Conservation (phyloP, 2,329 filamentous ascomycete genomes). For the Ampelomyces quisqualis region DNA sequence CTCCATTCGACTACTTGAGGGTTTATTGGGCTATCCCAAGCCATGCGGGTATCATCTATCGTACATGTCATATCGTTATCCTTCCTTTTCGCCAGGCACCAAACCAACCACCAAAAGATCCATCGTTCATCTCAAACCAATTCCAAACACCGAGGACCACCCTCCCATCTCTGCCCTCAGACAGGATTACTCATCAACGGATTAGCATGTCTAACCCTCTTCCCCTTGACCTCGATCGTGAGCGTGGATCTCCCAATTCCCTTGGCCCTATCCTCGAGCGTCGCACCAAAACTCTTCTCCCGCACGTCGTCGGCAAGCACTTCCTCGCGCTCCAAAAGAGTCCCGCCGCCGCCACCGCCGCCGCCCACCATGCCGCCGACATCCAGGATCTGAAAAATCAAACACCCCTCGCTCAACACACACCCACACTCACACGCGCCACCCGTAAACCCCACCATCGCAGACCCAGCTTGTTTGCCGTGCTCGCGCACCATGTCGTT, state of each 20-base stretch:
- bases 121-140: too few species aligned
- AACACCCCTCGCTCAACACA: too few species aligned
- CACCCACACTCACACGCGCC: conserved; percentile 24
- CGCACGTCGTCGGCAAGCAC: conserved; percentile 9
- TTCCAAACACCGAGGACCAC: background rate
- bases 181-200: conserved; percentile 24
- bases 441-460: conserved; percentile 22
- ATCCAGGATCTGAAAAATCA: too few species aligned
- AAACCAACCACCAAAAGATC: too few species aligned
- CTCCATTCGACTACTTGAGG: too few species aligned
- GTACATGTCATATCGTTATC: too few species aligned
- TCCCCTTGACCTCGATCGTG: conserved; percentile 8
- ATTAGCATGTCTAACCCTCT: conserved; percentile 16
- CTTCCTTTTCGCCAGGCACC: too few species aligned
- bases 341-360: too few species aligned
- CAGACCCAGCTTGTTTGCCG: conserved; percentile 19
- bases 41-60: too few species aligned
- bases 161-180: background rate
- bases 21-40: too few species aligned
- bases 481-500: conserved; percentile 14
- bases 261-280: conserved; percentile 14
- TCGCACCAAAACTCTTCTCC: conserved; percentile 6
- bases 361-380: too few species aligned
- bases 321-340: too few species aligned
- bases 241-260: conserved; percentile 21